A percentile compares a stretch with the other conserved stretches of the same genome.
Conservation (phyloP, 164 flowering plant species). For the Nymphaea thermarum region DNA sequence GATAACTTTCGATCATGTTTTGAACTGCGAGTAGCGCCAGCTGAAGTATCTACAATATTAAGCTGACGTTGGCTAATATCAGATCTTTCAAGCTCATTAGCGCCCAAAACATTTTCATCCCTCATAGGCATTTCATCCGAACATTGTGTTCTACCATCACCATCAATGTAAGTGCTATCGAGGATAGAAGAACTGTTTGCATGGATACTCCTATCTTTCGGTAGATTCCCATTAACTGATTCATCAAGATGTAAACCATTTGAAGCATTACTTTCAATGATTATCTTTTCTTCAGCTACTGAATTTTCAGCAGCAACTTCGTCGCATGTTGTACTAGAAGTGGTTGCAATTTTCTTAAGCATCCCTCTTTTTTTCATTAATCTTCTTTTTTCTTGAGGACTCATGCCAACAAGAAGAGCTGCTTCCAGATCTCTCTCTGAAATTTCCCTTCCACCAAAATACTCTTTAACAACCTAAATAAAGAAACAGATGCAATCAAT, state of each 20-base stretch:
- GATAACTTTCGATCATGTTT: slow-evolving; percentile 52
- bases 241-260: slow-evolving; percentile 7
- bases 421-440: slow-evolving; percentile 65
- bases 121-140: no score
- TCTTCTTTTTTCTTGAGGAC: slow-evolving; percentile 75
- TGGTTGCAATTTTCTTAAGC: slow-evolving; percentile 17
- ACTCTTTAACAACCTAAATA: slow-evolving; percentile 55
- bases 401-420: slow-evolving; percentile 88
- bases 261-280: slow-evolving; percentile 2
- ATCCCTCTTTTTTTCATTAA: slow-evolving; percentile 62
- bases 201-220: slow-evolving; percentile 5
- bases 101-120: slow-evolving; percentile 7
- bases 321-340: not conserved
- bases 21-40: slow-evolving; percentile 13
- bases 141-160: no score
- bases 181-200: not conserved
- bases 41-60: slow-evolving; percentile 3
- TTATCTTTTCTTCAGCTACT: not conserved
- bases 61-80: slow-evolving; percentile 10
- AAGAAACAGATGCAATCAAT: not conserved
- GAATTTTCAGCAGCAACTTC: slow-evolving; percentile 7
- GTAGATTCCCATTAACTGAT: slow-evolving; percentile 7
- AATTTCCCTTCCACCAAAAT: slow-evolving; percentile 81
- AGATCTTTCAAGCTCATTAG: slow-evolving; percentile 12
- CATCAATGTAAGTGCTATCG: no score